Conservation (phyloP, 2,329 filamentous ascomycete species). For the Onygenales sp. region DNA sequence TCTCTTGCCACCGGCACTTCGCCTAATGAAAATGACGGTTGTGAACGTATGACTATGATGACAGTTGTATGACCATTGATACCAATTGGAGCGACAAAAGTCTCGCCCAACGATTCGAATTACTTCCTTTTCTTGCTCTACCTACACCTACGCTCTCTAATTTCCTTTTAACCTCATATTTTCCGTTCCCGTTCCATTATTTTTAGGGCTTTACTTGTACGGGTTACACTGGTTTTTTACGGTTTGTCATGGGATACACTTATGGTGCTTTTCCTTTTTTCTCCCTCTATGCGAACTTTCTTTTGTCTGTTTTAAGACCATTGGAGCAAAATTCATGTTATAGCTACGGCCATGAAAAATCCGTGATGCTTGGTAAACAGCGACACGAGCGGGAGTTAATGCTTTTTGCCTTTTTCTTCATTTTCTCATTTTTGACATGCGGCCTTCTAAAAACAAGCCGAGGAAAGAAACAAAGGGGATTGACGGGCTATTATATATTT, state of each 20-base stretch:
- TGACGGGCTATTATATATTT: too few relatives aligned
- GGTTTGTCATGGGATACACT: not conserved
- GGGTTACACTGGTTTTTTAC: not conserved
- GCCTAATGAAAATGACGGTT: conserved; percentile 9
- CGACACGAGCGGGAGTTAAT: not conserved
- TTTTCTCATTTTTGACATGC: too few relatives aligned
- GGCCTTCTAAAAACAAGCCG: too few relatives aligned
- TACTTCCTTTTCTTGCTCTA: not conserved
- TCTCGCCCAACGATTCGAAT: not conserved
- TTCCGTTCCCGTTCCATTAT: not conserved
- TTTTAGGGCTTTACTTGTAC: not conserved
- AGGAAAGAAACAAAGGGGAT: too few relatives aligned
- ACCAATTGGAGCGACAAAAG: too few relatives aligned
- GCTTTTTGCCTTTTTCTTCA: not conserved
- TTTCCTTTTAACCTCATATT: not conserved
- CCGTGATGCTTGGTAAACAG: not conserved
- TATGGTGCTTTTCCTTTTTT: not conserved
- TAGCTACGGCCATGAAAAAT: not conserved
- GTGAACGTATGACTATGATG: conserved; percentile 8
- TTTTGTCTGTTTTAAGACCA: too few relatives aligned
- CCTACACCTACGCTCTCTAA: not conserved
- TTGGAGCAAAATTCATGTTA: too few relatives aligned
- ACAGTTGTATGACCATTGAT: conserved; percentile 4
- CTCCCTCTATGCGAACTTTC: not conserved
- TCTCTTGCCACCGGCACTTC: not conserved